phyloP scores from a whole-genome alignment of 1,284 basidiomycete genomes.

The Leccinum glutinopallens region DNA sequence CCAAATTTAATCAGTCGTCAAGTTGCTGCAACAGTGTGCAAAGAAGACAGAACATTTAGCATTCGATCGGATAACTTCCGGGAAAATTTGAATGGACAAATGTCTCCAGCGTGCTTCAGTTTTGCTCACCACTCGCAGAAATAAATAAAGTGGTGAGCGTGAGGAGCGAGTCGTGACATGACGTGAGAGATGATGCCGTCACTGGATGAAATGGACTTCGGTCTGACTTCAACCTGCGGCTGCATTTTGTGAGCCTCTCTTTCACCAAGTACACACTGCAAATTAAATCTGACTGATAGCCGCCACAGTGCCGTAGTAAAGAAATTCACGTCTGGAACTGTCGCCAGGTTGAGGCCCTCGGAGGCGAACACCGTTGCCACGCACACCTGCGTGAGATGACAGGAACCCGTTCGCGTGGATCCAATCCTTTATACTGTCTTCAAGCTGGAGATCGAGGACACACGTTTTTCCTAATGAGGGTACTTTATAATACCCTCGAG shows the following conservation, averaged over 20 bases:
- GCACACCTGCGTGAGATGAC: not conserved
- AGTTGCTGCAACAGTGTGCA: not conserved
- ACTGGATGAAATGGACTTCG: not conserved
- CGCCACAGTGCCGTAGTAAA: not conserved
- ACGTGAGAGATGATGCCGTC: constrained; percentile 1
- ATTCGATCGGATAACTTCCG: not conserved
- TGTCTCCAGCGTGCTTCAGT: not conserved
- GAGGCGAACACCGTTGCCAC: not conserved
- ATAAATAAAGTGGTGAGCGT: not conserved
- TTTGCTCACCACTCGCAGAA: not conserved
- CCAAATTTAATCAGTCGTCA: too few relatives aligned
- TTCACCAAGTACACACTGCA: not conserved
- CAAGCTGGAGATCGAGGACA: not conserved
- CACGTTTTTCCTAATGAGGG: not conserved
- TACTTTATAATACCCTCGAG: too few relatives aligned
- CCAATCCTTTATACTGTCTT: not conserved
- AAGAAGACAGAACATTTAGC: not conserved
- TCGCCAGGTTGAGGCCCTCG: not conserved
- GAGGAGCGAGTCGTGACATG: not conserved
- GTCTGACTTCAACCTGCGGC: too few relatives aligned
- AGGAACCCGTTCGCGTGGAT: not conserved
- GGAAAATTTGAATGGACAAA: not conserved
- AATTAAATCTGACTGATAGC: not conserved
- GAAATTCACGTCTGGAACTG: not conserved
- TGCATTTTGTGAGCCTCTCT: not conserved